A percentile compares a stretch with the other conserved stretches of the same genome.
Evolutionary conservation across 495 filamentous ascomycete species (phyloP).

Genomic region (Umbilicaria muhlenbergii): DNA sequence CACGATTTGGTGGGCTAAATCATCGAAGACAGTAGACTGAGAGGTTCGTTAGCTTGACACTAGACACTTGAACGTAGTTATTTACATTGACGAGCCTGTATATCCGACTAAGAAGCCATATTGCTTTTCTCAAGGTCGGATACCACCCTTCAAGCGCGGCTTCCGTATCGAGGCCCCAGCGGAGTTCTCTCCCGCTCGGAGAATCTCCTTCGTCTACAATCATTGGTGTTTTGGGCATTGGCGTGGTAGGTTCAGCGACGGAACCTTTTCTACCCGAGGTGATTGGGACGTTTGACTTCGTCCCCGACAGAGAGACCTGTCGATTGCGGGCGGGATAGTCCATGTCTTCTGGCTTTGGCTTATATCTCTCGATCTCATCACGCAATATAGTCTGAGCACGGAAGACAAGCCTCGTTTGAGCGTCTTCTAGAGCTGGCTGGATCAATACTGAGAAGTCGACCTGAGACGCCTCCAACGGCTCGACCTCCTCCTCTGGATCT

Average conservation of each 20-base stretch:
- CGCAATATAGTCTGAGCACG: conserved; percentile 50
- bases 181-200: conserved; percentile 26
- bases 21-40: conserved; percentile 57
- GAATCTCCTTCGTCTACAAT: conserved; percentile 32
- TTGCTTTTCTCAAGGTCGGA: conserved; percentile 60
- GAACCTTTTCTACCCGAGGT: conserved; percentile 30
- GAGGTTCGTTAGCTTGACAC: conserved; percentile 1
- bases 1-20: conserved; percentile 62
- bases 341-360: conserved; percentile 51
- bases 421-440: conserved; percentile 54
- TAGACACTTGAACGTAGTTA: conserved; percentile 14
- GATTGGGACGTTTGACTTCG: conserved; percentile 21
- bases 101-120: conserved; percentile 71
- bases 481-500: conserved; percentile 54
- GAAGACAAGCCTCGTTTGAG: conserved; percentile 60
- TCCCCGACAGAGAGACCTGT: conserved; percentile 30
- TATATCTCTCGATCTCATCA: conserved; percentile 55
- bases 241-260: conserved; percentile 26
- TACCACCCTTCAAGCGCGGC: conserved; percentile 36
- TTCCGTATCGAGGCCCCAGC: conserved; percentile 38
- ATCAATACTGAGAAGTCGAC: conserved; percentile 54
- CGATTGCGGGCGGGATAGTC: conserved; percentile 44
- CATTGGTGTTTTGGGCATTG: conserved; percentile 35
- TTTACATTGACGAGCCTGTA: conserved; percentile 69
- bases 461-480: conserved; percentile 33